Evolutionary conservation across 345 rosid species (phyloP), one percentile per base, ranked within the genome.

Genomic region (Aegle marmelos): DNA sequence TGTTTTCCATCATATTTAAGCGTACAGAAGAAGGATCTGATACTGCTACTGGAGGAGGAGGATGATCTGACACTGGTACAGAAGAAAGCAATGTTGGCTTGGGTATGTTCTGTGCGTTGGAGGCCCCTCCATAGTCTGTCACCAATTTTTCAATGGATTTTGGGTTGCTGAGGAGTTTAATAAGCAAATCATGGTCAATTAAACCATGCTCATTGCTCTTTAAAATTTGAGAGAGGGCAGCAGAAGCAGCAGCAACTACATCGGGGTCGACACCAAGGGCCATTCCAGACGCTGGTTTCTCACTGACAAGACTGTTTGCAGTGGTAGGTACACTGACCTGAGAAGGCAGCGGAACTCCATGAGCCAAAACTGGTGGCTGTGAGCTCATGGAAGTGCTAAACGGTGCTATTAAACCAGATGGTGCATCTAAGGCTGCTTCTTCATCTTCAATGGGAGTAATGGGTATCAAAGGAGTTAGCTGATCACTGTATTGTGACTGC

Each of bases 381-480:
- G 86, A 77, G 54, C 71, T 84, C 73, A 78, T 59, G 5, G 88
- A 53, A 76, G 68, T 62, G 54, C 48, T 71, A 41, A 63, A 81
- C 21, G 82, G 76, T 56, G 79, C 87, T 62, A 45, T 36, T 24
- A 62, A 54, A 74, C 85, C 86, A 75, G 89, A 83, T 54, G 83
- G 76, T 24, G 81, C 11, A 59, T 92, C 99, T 13, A 70, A 31
- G 11, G 67, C 45, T 27, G 80, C 27, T 70, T 96, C 98, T 84
- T 94, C 99, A 79, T 94, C 99, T 86, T 94, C 99, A 65, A 92
- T 87, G 72, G 94, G 89, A 59, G 88, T 86, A 66, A 95, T 80
- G 65, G 99, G 99, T 85, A 95, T 87, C 59, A 83, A 76, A 59
- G 84, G 78, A 72, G 89, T 85, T 66, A 82, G 89, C 70, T 73